Evolutionary conservation across 805 yeast species (phyloP).

Genomic region (Candida hungchunana): DNA sequence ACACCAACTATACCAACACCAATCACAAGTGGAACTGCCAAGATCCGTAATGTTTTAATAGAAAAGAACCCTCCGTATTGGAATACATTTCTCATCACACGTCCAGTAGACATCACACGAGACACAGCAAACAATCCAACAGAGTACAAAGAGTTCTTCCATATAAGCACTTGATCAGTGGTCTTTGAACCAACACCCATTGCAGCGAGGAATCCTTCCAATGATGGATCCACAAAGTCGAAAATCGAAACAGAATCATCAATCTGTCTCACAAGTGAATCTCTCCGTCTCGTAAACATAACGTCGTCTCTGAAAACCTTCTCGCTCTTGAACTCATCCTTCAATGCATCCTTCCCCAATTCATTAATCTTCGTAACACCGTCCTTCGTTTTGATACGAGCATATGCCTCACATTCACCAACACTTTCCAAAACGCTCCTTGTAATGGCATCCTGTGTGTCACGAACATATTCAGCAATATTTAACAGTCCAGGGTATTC

Average conservation of each 20-base stretch:
- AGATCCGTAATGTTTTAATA: slow-evolving; percentile 34
- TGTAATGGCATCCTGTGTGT: slow-evolving; percentile 65
- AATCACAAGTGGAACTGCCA: slow-evolving; percentile 51
- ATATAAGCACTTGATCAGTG: slow-evolving; percentile 19
- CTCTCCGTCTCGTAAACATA: slow-evolving; percentile 79
- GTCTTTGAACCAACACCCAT: slow-evolving; percentile 27
- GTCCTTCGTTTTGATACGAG: slow-evolving; percentile 54
- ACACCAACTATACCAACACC: slow-evolving; percentile 49
- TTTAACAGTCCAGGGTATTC: slow-evolving; percentile 59
- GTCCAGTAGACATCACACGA: slow-evolving; percentile 31
- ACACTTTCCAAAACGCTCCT: slow-evolving; percentile 64
- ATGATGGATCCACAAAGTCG: slow-evolving; percentile 80
- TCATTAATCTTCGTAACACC: slow-evolving; percentile 60
- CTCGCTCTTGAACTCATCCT: slow-evolving; percentile 51
- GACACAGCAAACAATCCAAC: slow-evolving; percentile 28
- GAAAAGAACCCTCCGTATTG: slow-evolving; percentile 36
- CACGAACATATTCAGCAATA: slow-evolving; percentile 63
- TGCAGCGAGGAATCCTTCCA: slow-evolving; percentile 48
- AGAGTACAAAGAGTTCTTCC: slow-evolving; percentile 30
- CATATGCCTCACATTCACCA: slow-evolving; percentile 58
- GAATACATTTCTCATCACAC: slow-evolving; percentile 34
- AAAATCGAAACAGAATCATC: slow-evolving; percentile 53
- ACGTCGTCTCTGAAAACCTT: slow-evolving; percentile 63
- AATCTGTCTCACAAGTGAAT: slow-evolving; percentile 54
- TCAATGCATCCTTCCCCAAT: slow-evolving; percentile 62